Evolutionary conservation across 73 alveolate species (phyloP).

Genomic region (Paramecium tetraurelia): DNA sequence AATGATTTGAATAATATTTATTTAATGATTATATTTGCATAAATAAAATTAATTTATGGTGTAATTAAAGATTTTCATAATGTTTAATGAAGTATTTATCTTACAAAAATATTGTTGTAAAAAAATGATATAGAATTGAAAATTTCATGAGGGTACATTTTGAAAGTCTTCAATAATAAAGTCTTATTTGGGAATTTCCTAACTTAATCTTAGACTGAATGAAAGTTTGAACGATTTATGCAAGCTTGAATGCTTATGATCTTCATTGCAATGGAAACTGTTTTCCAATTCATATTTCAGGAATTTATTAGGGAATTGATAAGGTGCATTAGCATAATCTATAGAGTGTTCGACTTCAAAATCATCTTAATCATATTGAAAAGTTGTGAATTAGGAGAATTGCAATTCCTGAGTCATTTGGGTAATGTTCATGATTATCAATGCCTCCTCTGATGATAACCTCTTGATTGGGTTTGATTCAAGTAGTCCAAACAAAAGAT

Average conservation of each 20-base stretch:
- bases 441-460: neutral
- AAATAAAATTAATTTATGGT: no score
- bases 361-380: neutral
- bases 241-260: neutral
- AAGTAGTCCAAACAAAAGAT: neutral
- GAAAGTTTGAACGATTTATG: neutral
- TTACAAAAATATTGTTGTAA: neutral
- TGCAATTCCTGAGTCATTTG: no score
- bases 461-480: neutral
- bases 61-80: neutral
- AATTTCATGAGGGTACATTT: neutral
- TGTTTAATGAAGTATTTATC: neutral
- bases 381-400: neutral
- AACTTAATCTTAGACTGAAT: neutral
- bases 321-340: neutral
- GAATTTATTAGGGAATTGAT: neutral
- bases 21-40: neutral
- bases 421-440: neutral
- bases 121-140: neutral
- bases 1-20: neutral
- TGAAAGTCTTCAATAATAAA: neutral
- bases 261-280: neutral
- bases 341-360: conserved; percentile 15
- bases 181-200: neutral
- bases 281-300: neutral